Conservation (phyloP, 108 stramenopile species). For the Stephanodiscus minutulus region DNA sequence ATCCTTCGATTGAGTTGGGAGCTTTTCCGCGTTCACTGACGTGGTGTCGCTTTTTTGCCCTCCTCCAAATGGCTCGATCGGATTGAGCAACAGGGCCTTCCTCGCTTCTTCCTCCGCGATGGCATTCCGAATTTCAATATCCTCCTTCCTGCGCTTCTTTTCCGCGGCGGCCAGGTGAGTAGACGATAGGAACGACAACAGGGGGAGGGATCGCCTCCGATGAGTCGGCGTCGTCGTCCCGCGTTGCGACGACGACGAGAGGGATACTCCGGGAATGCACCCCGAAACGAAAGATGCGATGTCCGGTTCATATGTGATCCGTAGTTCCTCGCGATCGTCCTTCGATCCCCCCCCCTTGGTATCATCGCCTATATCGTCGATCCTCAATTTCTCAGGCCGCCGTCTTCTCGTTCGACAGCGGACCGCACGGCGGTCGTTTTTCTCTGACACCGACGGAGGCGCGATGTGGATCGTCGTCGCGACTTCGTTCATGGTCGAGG, state of each 20-base stretch:
- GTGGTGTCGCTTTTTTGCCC: neutral
- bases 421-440: slow-evolving; percentile 39
- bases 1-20: neutral
- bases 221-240: neutral
- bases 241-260: neutral
- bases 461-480: slow-evolving; percentile 18
- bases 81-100: slow-evolving; percentile 15
- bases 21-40: neutral
- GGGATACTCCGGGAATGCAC: slow-evolving; percentile 35
- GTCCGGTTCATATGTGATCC: slow-evolving; percentile 22
- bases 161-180: slow-evolving; percentile 32
- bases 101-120: slow-evolving; percentile 36
- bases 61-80: slow-evolving; percentile 9
- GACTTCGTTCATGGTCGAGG: neutral
- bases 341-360: neutral
- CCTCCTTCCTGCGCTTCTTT: slow-evolving; percentile 32
- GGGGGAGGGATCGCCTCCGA: slow-evolving; percentile 27
- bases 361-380: neutral
- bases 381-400: slow-evolving; percentile 34
- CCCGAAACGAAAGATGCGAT: slow-evolving; percentile 32
- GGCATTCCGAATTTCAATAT: slow-evolving; percentile 8
- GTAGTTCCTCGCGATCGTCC: neutral
- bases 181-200: slow-evolving; percentile 28
- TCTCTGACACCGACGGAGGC: slow-evolving; percentile 25
- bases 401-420: slow-evolving; percentile 29